A percentile compares a stretch with the other conserved stretches of the same genome.
These are phyloP conservation scores for Amanita muscaria DNA, from an alignment of 768 basidiomycete genomes.

Conservation along the genomic window DNA sequence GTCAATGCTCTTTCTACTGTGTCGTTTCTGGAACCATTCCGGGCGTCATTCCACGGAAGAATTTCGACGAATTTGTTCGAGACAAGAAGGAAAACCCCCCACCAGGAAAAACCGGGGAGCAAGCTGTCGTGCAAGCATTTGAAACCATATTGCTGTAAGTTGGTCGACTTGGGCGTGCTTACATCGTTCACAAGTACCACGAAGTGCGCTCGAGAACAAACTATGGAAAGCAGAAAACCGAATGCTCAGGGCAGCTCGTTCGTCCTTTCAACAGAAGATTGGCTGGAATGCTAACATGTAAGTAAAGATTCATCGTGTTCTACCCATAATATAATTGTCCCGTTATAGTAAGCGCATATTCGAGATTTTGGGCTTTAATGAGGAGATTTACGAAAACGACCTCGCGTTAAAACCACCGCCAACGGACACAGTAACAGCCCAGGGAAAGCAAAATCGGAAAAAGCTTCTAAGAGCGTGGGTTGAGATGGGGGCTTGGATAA, in stretches of 20 bases:
- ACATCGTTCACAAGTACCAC: background rate
- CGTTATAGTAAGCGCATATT: conserved; percentile 34
- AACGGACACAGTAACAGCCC: conserved; percentile 35
- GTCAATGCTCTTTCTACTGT: conserved; percentile 73
- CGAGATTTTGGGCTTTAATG: conserved; percentile 33
- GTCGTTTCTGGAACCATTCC: conserved; percentile 63
- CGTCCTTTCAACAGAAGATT: conserved; percentile 51
- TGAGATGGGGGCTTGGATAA: conserved; percentile 60
- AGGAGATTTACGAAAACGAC: conserved; percentile 30
- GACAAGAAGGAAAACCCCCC: conserved; percentile 56
- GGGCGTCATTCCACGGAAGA: conserved; percentile 58
- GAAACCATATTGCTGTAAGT: conserved; percentile 64
- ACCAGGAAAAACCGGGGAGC: conserved; percentile 43
- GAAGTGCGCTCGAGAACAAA: conserved; percentile 66
- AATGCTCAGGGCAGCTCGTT: conserved; percentile 42
- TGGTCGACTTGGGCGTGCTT: conserved; percentile 2
- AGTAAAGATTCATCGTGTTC: conserved; percentile 16
- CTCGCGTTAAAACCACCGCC: conserved; percentile 44
- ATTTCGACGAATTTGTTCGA: conserved; percentile 52
- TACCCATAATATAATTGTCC: conserved; percentile 3
- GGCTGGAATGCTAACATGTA: conserved; percentile 60
- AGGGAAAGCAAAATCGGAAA: conserved; percentile 44
- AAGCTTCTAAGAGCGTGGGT: conserved; percentile 76
- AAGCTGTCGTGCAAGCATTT: conserved; percentile 45
- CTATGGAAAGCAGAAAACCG: conserved; percentile 65